Conservation (phyloP, 805 yeast genomes). For the Candida boleticola region DNA sequence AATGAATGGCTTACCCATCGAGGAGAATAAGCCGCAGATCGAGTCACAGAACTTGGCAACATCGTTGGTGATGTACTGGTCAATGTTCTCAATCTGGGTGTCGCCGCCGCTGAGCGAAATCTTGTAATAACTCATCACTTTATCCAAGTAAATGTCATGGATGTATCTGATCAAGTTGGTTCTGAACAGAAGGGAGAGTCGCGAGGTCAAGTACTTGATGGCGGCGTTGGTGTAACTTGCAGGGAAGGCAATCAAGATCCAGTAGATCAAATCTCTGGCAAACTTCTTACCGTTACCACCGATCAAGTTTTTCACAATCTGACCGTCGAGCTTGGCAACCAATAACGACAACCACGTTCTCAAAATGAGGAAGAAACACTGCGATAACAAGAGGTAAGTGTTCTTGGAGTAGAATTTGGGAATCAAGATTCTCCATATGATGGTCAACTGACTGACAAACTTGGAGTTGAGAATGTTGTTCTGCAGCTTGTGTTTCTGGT, state of each 20-base stretch:
- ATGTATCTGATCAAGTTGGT: slow-evolving; percentile 79
- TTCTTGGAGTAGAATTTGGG: slow-evolving; percentile 72
- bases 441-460: slow-evolving; percentile 68
- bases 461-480: slow-evolving; percentile 49
- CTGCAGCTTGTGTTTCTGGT: slow-evolving; percentile 27
- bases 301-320: slow-evolving; percentile 83
- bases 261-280: slow-evolving; percentile 71
- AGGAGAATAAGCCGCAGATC: slow-evolving; percentile 78
- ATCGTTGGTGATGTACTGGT: slow-evolving; percentile 85
- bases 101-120: slow-evolving; percentile 54
- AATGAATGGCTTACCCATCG: slow-evolving; percentile 87
- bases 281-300: slow-evolving; percentile 77
- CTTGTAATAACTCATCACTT: slow-evolving; percentile 80
- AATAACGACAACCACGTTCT: slow-evolving; percentile 85
- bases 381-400: slow-evolving; percentile 61
- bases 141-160: slow-evolving; percentile 85
- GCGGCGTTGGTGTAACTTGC: slow-evolving; percentile 91
- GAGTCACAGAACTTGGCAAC: slow-evolving; percentile 77
- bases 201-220: slow-evolving; percentile 73
- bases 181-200: slow-evolving; percentile 80
- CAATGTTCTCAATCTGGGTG: slow-evolving; percentile 58
- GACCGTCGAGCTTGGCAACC: slow-evolving; percentile 89
- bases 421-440: slow-evolving; percentile 79
- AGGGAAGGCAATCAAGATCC: slow-evolving; percentile 90
- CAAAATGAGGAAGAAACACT: slow-evolving; percentile 69